A percentile compares a stretch with the other conserved stretches of the same genome.
phyloP scores from a whole-genome alignment of 768 basidiomycete species.

The Bullera alba region DNA sequence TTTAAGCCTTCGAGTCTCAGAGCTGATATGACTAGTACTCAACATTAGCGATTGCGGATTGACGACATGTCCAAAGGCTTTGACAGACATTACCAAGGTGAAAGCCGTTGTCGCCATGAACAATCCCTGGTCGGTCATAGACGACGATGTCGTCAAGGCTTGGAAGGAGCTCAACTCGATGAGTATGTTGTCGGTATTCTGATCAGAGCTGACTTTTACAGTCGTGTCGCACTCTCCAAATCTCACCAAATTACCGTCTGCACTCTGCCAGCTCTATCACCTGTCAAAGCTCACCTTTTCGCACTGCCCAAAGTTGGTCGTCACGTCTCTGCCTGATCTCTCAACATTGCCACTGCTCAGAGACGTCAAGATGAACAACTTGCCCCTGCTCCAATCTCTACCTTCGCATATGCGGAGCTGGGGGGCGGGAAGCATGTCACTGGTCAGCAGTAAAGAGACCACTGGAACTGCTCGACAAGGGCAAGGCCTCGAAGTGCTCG shows the following conservation, averaged over 20 bases:
- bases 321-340: conserved; percentile 22
- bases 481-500: conserved; percentile 34
- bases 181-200: conserved; percentile 17
- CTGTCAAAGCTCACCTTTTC: conserved; percentile 41
- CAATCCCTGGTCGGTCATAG: conserved; percentile 28
- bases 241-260: conserved; percentile 18
- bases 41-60: conserved; percentile 30
- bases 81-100: conserved; percentile 15
- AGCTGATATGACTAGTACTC: conserved; percentile 20
- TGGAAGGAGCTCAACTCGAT: conserved; percentile 40
- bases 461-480: conserved; percentile 9
- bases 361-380: conserved; percentile 38
- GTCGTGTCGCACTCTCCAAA: conserved; percentile 38
- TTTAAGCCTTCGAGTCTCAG: neutral
- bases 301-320: conserved; percentile 30
- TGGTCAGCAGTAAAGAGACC: conserved; percentile 1
- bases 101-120: conserved; percentile 40
- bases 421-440: conserved; percentile 30
- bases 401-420: conserved; percentile 22
- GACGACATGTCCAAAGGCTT: conserved; percentile 11
- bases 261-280: conserved; percentile 13
- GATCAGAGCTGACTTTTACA: conserved; percentile 4
- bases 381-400: conserved; percentile 27
- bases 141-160: conserved; percentile 16
- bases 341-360: conserved; percentile 25